Conservation (phyloP, 495 filamentous ascomycete genomes). For the Talaromyces trachyspermus region DNA sequence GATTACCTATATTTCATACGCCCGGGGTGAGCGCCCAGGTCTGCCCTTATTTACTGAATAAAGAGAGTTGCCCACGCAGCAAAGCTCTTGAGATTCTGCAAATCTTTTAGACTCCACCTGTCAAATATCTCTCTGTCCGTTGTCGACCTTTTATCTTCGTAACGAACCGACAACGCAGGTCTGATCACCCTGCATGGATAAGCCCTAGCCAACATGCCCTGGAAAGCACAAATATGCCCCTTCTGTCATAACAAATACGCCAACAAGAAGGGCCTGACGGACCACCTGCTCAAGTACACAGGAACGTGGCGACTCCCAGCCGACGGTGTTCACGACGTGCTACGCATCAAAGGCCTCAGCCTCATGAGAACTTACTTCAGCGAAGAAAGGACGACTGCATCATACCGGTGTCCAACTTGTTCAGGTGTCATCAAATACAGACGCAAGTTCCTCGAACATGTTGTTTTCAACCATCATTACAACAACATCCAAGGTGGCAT, state of each 20-base stretch:
- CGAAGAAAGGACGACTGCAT: background rate
- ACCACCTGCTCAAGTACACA: constrained; percentile 2
- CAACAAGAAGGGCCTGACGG: background rate
- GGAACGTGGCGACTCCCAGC: background rate
- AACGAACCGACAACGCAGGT: too few species aligned
- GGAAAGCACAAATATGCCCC: background rate
- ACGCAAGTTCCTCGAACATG: background rate
- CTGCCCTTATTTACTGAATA: too few species aligned
- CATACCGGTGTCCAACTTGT: background rate
- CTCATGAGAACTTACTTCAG: background rate
- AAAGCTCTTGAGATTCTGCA: too few species aligned
- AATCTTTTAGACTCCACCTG: too few species aligned
- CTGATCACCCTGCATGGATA: too few species aligned
- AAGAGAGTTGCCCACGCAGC: too few species aligned
- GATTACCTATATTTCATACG: too few species aligned
- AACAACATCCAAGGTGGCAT: background rate
- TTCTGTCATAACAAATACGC: constrained; percentile 1
- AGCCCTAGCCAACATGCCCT: too few species aligned
- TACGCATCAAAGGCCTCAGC: background rate
- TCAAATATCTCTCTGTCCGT: too few species aligned
- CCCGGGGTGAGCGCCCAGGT: too few species aligned
- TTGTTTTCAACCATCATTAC: background rate
- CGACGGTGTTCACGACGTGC: constrained; percentile 2
- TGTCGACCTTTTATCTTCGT: too few species aligned
- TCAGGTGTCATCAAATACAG: background rate